Evolutionary conservation across 2,329 filamentous ascomycete species (phyloP).

Genomic region (Fusarium kyushuense): DNA sequence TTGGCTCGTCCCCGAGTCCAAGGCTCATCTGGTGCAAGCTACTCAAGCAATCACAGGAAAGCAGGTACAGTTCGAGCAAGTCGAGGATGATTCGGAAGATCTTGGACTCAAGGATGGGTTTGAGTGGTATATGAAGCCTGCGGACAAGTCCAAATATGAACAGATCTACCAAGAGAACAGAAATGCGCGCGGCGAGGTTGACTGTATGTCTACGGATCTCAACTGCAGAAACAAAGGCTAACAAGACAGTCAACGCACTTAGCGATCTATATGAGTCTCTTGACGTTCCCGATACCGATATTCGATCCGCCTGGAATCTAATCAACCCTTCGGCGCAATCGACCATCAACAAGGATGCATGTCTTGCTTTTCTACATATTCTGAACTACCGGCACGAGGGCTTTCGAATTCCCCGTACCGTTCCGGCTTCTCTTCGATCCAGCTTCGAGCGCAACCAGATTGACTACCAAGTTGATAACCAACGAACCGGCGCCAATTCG

Average conservation of each 20-base stretch:
- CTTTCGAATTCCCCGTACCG: conserved; percentile 89
- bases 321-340: conserved; percentile 89
- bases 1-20: conserved; percentile 97
- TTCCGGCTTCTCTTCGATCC: conserved; percentile 89
- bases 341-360: conserved; percentile 93
- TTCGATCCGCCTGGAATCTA: conserved; percentile 95
- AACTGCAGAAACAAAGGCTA: conserved; percentile 11
- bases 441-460: conserved; percentile 97
- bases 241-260: conserved; percentile 74
- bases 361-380: conserved; percentile 94
- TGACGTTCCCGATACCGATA: conserved; percentile 79
- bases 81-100: conserved; percentile 85
- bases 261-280: conserved; percentile 87
- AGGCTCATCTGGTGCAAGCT: conserved; percentile 89
- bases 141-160: conserved; percentile 93
- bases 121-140: conserved; percentile 98
- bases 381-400: conserved; percentile 96
- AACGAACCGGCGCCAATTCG: conserved; percentile 71
- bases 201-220: conserved; percentile 66
- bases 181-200: conserved; percentile 85
- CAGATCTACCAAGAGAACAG: conserved; percentile 96
- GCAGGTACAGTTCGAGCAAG: conserved; percentile 84
- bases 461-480: conserved; percentile 91
- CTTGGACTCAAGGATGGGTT: conserved; percentile 94
- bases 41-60: conserved; percentile 82